Conservation (phyloP, 1,139 yeast species). For the Diutina neorugosa region DNA sequence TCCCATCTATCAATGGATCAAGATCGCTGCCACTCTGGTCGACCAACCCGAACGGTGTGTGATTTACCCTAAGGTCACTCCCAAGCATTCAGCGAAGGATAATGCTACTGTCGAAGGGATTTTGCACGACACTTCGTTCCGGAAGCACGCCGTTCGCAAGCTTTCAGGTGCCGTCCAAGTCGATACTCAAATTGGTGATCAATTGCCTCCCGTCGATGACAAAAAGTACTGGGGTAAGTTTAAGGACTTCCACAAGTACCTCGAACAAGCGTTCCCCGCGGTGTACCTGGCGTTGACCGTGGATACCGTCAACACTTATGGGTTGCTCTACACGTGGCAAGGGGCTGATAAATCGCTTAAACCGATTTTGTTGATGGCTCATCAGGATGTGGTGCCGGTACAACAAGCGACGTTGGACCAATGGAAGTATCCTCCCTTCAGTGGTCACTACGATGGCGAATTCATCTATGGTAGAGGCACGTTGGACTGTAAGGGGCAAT, state of each 20-base stretch:
- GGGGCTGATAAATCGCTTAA: neutral
- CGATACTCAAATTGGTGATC: neutral
- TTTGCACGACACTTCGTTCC: neutral
- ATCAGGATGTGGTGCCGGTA: neutral
- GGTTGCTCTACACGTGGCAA: conserved; percentile 1
- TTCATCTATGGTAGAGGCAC: conserved; percentile 9
- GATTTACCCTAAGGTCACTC: neutral
- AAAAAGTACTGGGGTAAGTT: conserved; percentile 23
- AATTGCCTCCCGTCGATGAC: conserved; percentile 19
- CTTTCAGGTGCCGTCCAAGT: conserved; percentile 1
- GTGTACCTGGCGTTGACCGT: conserved; percentile 8
- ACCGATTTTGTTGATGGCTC: conserved; percentile 2
- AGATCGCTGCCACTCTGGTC: neutral
- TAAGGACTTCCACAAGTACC: conserved; percentile 8
- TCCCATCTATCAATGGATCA: neutral
- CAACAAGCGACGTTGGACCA: conserved; percentile 1
- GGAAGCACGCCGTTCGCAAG: conserved; percentile 2
- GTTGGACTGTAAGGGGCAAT: conserved; percentile 9
- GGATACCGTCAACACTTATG: conserved; percentile 5
- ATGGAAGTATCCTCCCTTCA: neutral
- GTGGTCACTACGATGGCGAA: conserved; percentile 7
- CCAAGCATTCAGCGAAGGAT: neutral
- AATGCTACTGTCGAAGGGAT: neutral
- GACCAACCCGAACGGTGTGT: neutral
- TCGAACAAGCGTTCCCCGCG: conserved; percentile 8